Conservation (phyloP, 1,284 basidiomycete genomes). For the Neolentinus lepideus region DNA sequence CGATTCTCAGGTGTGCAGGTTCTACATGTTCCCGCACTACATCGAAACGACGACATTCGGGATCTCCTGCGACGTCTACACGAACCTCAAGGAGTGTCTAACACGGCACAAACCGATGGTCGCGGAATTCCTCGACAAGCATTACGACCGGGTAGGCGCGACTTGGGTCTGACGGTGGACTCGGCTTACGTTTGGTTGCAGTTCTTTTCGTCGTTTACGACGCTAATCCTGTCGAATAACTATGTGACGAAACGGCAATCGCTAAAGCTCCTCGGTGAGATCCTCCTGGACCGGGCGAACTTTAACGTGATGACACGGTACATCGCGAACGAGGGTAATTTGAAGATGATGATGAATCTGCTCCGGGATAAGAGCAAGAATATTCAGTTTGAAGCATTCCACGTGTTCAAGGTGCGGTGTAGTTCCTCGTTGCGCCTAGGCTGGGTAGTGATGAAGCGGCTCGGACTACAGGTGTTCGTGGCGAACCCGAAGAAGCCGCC, state of each 20-base stretch:
- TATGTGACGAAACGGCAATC: conserved; percentile 99
- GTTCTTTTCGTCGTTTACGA: conserved; percentile 95
- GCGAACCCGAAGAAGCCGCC: conserved; percentile 99
- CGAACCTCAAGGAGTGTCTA: conserved; percentile 93
- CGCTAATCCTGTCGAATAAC: conserved; percentile 88
- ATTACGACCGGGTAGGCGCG: conserved; percentile 87
- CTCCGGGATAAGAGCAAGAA: conserved; percentile 97
- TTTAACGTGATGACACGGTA: conserved; percentile 99
- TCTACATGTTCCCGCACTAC: conserved; percentile 95
- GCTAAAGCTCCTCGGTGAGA: conserved; percentile 96
- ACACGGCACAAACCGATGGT: conserved; percentile 98
- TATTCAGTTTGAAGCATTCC: conserved; percentile 99
- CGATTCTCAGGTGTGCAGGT: conserved; percentile 42
- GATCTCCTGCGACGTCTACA: conserved; percentile 96
- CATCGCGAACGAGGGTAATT: conserved; percentile 86
- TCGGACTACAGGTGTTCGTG: conserved; percentile 78
- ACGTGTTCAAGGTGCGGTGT: conserved; percentile 90
- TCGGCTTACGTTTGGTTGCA: conserved; percentile 22
- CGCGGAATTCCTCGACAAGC: conserved; percentile 90
- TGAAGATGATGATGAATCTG: conserved; percentile 99
- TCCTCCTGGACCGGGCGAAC: conserved; percentile 94
- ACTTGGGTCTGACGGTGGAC: conserved; percentile 5
- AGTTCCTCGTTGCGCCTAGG: not conserved
- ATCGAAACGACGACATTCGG: conserved; percentile 98
- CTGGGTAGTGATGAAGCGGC: conserved; percentile 2